Evolutionary conservation across 2,329 filamentous ascomycete genomes (phyloP).

Genomic region (Pyrenophora graminea): DNA sequence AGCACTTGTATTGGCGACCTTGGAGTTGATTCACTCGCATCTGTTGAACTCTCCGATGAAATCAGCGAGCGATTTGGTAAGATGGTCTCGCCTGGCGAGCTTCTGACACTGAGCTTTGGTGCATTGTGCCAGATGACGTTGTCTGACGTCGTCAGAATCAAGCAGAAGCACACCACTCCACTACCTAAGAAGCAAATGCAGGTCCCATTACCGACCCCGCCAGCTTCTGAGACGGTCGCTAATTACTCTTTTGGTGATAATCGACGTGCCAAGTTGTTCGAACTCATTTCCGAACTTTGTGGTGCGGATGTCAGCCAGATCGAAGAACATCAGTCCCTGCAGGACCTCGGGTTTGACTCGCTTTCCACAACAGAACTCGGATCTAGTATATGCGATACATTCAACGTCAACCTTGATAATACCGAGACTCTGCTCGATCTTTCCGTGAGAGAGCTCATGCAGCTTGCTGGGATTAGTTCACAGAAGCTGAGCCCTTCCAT

Average conservation of each 20-base stretch:
- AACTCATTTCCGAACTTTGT: conserved; percentile 11
- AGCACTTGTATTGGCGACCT: conserved; percentile 16
- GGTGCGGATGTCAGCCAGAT: conserved; percentile 3
- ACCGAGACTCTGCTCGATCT: conserved; percentile 8
- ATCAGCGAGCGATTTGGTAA: conserved; percentile 6
- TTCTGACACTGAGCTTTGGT: conserved; percentile 5
- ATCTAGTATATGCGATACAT: conserved; percentile 8
- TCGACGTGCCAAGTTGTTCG: conserved; percentile 2
- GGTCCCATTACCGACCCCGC: not conserved
- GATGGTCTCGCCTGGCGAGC: conserved; percentile 2
- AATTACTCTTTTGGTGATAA: not conserved
- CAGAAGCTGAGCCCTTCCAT: not conserved
- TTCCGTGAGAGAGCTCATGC: conserved; percentile 7
- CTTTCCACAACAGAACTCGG: conserved; percentile 12
- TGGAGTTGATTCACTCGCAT: conserved; percentile 22
- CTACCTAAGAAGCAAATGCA: not conserved
- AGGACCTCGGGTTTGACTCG: conserved; percentile 17
- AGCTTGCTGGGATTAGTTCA: not conserved
- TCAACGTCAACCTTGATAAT: conserved; percentile 8
- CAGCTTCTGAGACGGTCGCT: not conserved
- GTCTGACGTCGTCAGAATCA: not conserved
- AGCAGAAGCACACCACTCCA: not conserved
- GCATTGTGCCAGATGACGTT: conserved; percentile 4
- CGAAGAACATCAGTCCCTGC: conserved; percentile 7
- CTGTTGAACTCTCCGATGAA: conserved; percentile 17